Percentiles rank a stretch among this genome's conserved stretches.
Conservation (phyloP, 192 early-diverging fungal species). For the Martensiomyces pterosporus region DNA sequence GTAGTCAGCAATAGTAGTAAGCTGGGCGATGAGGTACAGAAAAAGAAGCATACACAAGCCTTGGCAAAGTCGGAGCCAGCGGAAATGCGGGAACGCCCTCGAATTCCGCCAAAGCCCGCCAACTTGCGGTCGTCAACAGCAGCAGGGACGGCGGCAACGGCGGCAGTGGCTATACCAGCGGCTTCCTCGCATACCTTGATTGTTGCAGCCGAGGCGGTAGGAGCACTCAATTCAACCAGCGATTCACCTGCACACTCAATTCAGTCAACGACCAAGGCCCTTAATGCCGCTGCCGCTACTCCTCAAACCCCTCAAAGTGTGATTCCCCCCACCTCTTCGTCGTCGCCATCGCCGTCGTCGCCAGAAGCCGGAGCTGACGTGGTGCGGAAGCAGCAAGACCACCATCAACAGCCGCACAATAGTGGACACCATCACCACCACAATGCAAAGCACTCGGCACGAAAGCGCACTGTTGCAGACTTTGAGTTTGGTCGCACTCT, state of each 20-base stretch:
- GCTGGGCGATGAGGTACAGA: constrained; percentile 5
- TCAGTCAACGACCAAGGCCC: constrained; percentile 17
- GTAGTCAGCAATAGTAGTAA: constrained; percentile 6
- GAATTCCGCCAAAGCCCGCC: constrained; percentile 45
- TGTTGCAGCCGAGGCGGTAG: constrained; percentile 22
- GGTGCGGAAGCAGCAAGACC: too few relatives aligned
- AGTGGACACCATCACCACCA: too few relatives aligned
- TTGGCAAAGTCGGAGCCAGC: neutral
- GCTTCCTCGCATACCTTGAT: constrained; percentile 13
- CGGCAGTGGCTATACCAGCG: too few relatives aligned
- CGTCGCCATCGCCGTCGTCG: too few relatives aligned
- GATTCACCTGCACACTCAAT: constrained; percentile 27
- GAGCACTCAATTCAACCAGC: constrained; percentile 19
- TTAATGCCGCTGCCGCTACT: constrained; percentile 27
- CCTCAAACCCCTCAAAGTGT: constrained; percentile 14
- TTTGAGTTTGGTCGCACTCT: constrained; percentile 81
- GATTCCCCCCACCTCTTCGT: too few relatives aligned
- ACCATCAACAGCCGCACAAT: too few relatives aligned
- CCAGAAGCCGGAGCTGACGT: too few relatives aligned
- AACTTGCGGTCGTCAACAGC: constrained; percentile 29
- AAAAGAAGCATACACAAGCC: too few relatives aligned
- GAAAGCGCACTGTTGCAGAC: constrained; percentile 73
- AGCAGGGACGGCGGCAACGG: constrained; percentile 3
- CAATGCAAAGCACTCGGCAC: too few relatives aligned
- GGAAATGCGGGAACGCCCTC: constrained; percentile 45